Base-by-base conservation (phyloP, 2,329 filamentous ascomycete genomes). In the Xylariaceae sp. region DNA sequence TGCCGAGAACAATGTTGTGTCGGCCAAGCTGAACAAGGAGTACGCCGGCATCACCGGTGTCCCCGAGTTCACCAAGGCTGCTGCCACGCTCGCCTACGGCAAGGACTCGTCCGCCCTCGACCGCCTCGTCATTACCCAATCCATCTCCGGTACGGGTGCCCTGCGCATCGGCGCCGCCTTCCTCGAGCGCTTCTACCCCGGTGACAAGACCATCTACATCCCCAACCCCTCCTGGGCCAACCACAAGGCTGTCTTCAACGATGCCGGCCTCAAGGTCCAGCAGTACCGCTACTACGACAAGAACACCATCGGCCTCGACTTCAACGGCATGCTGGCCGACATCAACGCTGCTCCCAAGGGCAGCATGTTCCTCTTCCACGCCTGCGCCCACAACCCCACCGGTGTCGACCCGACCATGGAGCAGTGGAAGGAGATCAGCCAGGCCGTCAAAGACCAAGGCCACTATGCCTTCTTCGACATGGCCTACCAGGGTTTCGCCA, bases 201-300 rank as follows among this genome's bases (percentile, higher is more conserved):
- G 88, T 71, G 84, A 84, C 65, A 97, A 97, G 86, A 89, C 88
- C 73, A 90, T 99, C 76, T 97, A 96, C 81, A 91, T 99, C 71
- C 94, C 94, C 57, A 92, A 80, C 51, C 94, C 94, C 47, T 96
- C 90, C 65, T 99, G 94, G 94, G 94, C 93, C 66, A 97, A 99
- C 83, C 94, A 99, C 81, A 89, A 84, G 71, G 92, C 93, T 60
- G 89, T 99, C 73, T 97, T 99, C 85, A 87, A 83, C 75, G 92
- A 97, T 75, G 88, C 90, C 31, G 90, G 92, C 52, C 83, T 99
- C 60, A 82, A 89, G 75, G 91, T 97, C 57, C 86, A 92, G 77
- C 90, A 92, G 78, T 99, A 99, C 83, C 83, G 90, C 66, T 99
- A 99, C 86, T 99, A 97, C 81, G 90, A 97, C 85, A 95, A 96